phyloP scores from a whole-genome alignment of 257 asterid genomes.

The Capsicum pubescens region DNA sequence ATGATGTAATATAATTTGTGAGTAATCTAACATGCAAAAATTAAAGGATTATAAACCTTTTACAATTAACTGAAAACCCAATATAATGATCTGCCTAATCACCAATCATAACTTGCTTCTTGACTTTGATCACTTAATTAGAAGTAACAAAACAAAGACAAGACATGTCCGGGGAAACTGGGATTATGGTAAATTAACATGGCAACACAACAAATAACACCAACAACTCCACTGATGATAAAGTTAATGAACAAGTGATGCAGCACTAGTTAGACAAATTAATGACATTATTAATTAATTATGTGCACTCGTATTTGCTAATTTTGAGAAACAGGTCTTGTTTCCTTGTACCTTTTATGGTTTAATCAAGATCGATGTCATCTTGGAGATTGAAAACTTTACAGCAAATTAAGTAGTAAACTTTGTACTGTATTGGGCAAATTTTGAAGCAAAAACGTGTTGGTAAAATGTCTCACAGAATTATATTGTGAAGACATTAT shows the following conservation, averaged over 20 bases:
- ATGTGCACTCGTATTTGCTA: constrained; percentile 38
- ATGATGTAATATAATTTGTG: no score
- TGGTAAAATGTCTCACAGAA: neutral
- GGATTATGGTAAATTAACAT: constrained; percentile 45
- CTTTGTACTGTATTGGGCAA: neutral
- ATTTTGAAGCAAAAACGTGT: no score
- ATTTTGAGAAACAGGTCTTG: constrained; percentile 45
- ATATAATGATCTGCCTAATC: neutral
- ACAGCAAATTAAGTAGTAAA: constrained; percentile 22
- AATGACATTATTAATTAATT: constrained; percentile 32
- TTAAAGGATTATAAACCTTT: neutral
- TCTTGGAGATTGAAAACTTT: constrained; percentile 32
- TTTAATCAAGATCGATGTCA: constrained; percentile 36
- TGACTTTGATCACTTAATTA: constrained; percentile 28
- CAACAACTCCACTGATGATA: constrained; percentile 62
- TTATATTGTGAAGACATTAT: no score
- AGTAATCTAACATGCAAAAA: no score
- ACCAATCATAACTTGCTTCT: neutral
- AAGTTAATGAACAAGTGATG: constrained; percentile 42
- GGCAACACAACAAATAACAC: constrained; percentile 38
- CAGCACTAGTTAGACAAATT: constrained; percentile 49
- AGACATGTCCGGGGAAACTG: constrained; percentile 64
- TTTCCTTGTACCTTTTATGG: constrained; percentile 38
- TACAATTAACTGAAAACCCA: neutral
- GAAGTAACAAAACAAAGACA: constrained; percentile 31